Percentiles rank a stretch among this genome's conserved stretches.
Evolutionary conservation across 805 yeast genomes (phyloP).

Genomic region (Starmera pachycereana): DNA sequence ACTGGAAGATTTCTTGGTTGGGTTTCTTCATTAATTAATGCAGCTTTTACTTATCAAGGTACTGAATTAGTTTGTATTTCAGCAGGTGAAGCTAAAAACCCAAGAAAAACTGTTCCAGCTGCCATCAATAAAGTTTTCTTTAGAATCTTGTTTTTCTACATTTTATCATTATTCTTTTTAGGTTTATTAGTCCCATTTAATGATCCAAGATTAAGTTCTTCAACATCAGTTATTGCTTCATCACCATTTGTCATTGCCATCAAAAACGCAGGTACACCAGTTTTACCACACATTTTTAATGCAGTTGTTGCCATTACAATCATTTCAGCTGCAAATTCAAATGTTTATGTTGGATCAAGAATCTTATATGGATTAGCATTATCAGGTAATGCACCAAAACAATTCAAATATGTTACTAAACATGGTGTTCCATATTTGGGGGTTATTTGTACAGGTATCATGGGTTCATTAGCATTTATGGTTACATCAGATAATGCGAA

Average conservation of each 20-base stretch:
- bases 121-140: constrained; percentile 57
- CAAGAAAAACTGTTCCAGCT: constrained; percentile 53
- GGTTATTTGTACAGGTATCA: constrained; percentile 41
- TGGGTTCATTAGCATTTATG: constrained; percentile 51
- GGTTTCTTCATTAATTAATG: constrained; percentile 41
- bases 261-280: constrained; percentile 48
- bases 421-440: constrained; percentile 53
- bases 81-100: constrained; percentile 53
- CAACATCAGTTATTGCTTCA: constrained; percentile 32
- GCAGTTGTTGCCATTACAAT: constrained; percentile 54
- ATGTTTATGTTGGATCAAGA: constrained; percentile 59
- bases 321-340: constrained; percentile 63
- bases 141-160: constrained; percentile 53
- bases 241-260: constrained; percentile 66
- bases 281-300: constrained; percentile 55
- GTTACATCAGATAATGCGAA: constrained; percentile 38
- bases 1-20: constrained; percentile 43
- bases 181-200: constrained; percentile 56
- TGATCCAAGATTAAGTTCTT: constrained; percentile 34
- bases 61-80: constrained; percentile 49
- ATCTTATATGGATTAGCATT: constrained; percentile 49
- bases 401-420: constrained; percentile 38
- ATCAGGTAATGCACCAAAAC: constrained; percentile 44
- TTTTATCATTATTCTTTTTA: constrained; percentile 49
- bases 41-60: constrained; percentile 53